Percentiles rank a stretch among this genome's conserved stretches.
Evolutionary conservation across 306 rosid species (phyloP).

Genomic region (Quercus engelmannii): DNA sequence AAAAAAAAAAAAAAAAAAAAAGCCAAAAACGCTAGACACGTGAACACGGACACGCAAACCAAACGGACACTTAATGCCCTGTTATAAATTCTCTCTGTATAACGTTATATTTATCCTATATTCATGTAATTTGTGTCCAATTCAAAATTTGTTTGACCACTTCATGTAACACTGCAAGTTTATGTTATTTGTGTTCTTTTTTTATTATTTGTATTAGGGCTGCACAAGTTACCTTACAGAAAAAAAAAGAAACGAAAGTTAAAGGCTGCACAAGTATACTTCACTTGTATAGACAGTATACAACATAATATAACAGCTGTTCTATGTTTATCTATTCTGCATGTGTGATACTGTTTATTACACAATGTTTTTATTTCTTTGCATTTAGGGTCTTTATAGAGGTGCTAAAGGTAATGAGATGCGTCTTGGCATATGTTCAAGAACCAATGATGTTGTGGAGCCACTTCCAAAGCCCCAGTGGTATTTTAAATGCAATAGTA

Average conservation of each 20-base stretch:
- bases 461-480: conserved; percentile 94
- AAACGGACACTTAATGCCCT: too few species aligned
- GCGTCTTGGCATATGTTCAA: conserved; percentile 91
- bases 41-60: too few species aligned
- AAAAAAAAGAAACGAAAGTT: too few species aligned
- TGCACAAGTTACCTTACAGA: too few species aligned
- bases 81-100: background rate
- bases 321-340: background rate
- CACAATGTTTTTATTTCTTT: conserved; percentile 8
- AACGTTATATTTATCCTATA: background rate
- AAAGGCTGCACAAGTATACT: background rate
- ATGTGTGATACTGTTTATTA: background rate
- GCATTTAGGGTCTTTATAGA: conserved; percentile 67
- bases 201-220: background rate
- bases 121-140: background rate
- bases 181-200: background rate
- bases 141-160: background rate
- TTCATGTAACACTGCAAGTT: background rate
- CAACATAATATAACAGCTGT: background rate
- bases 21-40: too few species aligned
- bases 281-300: too few species aligned
- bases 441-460: conserved; percentile 91
- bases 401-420: conserved; percentile 85
- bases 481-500: conserved; percentile 65
- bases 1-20: too few species aligned